Base-by-base conservation (phyloP, 768 basidiomycete species). In the Suillus fuscotomentosus region DNA sequence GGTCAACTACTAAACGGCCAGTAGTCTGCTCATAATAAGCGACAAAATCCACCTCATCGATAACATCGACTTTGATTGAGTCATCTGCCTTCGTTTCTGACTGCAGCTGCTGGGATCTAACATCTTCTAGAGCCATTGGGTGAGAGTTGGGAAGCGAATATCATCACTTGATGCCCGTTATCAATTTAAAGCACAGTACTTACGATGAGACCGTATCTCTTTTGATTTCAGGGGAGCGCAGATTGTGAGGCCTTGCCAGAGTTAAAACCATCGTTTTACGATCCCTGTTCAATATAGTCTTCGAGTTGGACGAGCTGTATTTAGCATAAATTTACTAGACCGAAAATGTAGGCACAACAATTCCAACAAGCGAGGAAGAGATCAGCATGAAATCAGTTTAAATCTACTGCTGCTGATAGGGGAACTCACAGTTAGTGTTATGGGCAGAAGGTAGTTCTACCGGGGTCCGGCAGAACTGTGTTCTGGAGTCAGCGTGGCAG, bases 1-100 rank as follows among this genome's bases (percentile, higher is more conserved):
- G 87, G 71, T 89, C 87, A 17, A 89, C 77, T 60, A 89, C 84
- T 48, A 89, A 75, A 22, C 87, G 79, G 14, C 88, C 88, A 1
- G 85, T 86, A 65, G 78, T 76, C 13, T 79, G 72, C 65, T 88
- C 86, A 55, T 88, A 86, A 64, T 84, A 86, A 0, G 72, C 61
- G 27, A 71, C 61, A 43, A 82, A 65, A 38, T 83, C 79, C 7
- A 83, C 53, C 2, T 72, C 73, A 31, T 65, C 55, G 4, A 22
- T 39, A 39, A 22, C 55, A 22, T 56, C 55, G n/a, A 56, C 14
- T 8, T 56, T 36, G 22, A 56, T 2, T n/a, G 14, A 39, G 36
- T 24, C 36, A 39, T 39, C 22, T 38, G 36, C 55, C 38, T 56
- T 56, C 13, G 7, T 39, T 22, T 56, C 55, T 39, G 22, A 14